Percentiles rank a stretch among this genome's conserved stretches.
These are phyloP conservation scores for Davidsoniella eucalypti DNA, from an alignment of 2,329 filamentous ascomycete genomes.

Conservation along the genomic window DNA sequence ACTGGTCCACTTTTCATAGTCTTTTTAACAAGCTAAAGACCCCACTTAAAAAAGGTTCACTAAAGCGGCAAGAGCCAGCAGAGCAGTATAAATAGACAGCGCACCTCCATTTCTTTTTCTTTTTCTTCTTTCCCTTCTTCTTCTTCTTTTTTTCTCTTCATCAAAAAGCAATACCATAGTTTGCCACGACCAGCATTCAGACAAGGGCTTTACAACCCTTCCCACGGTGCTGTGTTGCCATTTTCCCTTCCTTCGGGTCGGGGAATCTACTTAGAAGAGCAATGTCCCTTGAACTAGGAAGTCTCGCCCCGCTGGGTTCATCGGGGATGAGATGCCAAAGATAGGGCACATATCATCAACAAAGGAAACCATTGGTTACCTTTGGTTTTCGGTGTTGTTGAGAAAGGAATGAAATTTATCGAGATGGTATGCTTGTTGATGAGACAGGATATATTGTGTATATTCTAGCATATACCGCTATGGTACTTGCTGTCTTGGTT, in stretches of 20 bases:
- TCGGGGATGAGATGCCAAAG: slow-evolving; percentile 13
- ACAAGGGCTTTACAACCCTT: slow-evolving; percentile 1
- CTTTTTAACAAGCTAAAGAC: neutral
- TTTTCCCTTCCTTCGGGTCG: slow-evolving; percentile 10
- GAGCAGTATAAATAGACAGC: slow-evolving; percentile 10
- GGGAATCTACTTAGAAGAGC: slow-evolving; percentile 13
- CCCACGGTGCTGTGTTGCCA: slow-evolving; percentile 14
- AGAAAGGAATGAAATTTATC: neutral
- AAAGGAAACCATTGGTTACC: neutral
- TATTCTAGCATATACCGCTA: too few relatives aligned
- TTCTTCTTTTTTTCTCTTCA: slow-evolving; percentile 12
- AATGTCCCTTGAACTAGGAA: slow-evolving; percentile 14
- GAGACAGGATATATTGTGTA: too few relatives aligned
- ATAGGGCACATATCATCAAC: slow-evolving; percentile 12
- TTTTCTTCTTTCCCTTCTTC: slow-evolving; percentile 1
- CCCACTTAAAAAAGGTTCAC: neutral
- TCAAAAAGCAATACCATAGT: slow-evolving; percentile 14
- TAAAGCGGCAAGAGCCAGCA: neutral
- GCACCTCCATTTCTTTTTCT: neutral
- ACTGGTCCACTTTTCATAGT: too few relatives aligned
- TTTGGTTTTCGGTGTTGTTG: neutral
- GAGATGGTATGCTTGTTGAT: too few relatives aligned
- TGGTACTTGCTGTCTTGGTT: too few relatives aligned
- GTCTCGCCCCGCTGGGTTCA: slow-evolving; percentile 12
- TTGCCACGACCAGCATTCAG: slow-evolving; percentile 13